phyloP scores from a whole-genome alignment of 805 yeast species.

The Saturnispora saitoi region DNA sequence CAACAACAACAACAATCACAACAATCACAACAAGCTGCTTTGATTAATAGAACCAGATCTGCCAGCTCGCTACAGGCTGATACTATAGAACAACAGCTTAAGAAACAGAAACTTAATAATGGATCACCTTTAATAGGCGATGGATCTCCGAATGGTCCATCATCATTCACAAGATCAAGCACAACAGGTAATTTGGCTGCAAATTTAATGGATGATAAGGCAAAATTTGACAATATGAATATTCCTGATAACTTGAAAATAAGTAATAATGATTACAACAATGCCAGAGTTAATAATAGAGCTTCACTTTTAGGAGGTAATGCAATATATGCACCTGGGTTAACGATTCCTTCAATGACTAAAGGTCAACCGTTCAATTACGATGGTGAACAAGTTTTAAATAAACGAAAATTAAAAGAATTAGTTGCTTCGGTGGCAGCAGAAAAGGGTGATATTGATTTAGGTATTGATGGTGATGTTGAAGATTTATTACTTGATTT shows the following conservation, averaged over 20 bases:
- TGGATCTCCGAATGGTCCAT: constrained; percentile 26
- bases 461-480: constrained; percentile 89
- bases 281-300: constrained; percentile 52
- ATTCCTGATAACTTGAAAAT: constrained; percentile 64
- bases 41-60: constrained; percentile 11
- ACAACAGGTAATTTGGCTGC: constrained; percentile 11
- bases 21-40: constrained; percentile 15
- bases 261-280: constrained; percentile 55
- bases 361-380: constrained; percentile 78
- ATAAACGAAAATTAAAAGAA: constrained; percentile 84
- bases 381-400: constrained; percentile 72
- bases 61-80: constrained; percentile 10
- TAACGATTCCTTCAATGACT: constrained; percentile 67
- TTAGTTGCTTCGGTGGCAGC: constrained; percentile 74
- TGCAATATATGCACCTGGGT: constrained; percentile 59
- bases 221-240: constrained; percentile 57
- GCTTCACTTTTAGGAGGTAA: constrained; percentile 83
- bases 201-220: constrained; percentile 24
- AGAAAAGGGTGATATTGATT: constrained; percentile 86
- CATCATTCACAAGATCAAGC: constrained; percentile 25
- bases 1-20: constrained; percentile 9
- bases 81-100: constrained; percentile 3
- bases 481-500: constrained; percentile 84
- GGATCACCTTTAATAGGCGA: background rate
- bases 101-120: constrained; percentile 2